Base-by-base conservation (phyloP, 495 filamentous ascomycete species). In the Neurospora tetrasperma region DNA sequence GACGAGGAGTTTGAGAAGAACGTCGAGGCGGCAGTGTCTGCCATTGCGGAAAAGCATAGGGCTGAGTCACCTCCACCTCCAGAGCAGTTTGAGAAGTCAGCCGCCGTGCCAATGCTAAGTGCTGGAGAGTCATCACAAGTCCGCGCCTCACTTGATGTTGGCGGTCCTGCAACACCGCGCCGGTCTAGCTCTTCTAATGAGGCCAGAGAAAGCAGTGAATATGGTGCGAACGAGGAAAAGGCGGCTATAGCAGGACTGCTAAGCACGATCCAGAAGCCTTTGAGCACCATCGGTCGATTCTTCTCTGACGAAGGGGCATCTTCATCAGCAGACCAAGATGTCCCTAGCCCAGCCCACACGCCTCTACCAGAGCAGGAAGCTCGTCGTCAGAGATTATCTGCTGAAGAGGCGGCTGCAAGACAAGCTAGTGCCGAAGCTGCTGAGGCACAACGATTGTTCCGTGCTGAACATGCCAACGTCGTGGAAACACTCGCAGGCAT, bases 271-370 rank as follows among this genome's bases (percentile, higher is more conserved):
- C 94, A 98, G 80, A 90, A 88, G 71, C 96, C 96, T 0, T 84
- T 99, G 46, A 93, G 92, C 54, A 96, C 94, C 18, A 97, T 99
- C 78, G 96, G 96, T n/a, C 90, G 94, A 71, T 98, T 99, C 43
- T 98, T 99, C 83, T 93, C 93, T 2, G 96, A 99, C 69, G 94
- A 97, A 2, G 70, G 81, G 71, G 62, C 81, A 72, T 73, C 81
- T 72, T 66, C 80, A 62, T 59, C 80, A 48, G 73, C 84, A 42
- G 77, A 79, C 39, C 75, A 82, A 20, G 88, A 75, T 79, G 78
- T 74, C 66, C 78, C 70, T 79, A 85, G 81, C 31, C 88, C 88
- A n/a, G 84, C 86, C 10, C 78, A 84, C 31, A 88, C 89, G 27
- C 88, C 92, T 27, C 88, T 87, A 71, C 79, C 80, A n/a, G 90